phyloP scores from a whole-genome alignment of 73 alveolate genomes.

The Tetrahymena borealis region DNA sequence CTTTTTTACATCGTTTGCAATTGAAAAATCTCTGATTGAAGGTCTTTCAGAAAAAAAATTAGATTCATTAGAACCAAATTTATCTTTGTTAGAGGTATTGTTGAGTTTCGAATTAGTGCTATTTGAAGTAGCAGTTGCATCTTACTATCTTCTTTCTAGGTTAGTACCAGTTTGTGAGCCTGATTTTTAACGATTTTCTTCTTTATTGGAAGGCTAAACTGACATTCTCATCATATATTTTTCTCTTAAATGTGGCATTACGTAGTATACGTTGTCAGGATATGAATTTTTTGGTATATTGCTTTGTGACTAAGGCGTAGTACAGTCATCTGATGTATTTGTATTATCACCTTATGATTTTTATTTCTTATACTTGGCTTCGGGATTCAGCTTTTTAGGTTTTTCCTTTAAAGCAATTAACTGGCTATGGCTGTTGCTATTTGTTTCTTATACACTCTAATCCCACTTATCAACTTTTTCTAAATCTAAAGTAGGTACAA shows the following conservation, averaged over 20 bases:
- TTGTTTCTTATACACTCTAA: neutral
- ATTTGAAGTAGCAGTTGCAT: neutral
- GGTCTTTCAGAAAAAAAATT: neutral
- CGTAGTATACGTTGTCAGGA: neutral
- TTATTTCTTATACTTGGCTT: neutral
- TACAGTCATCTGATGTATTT: neutral
- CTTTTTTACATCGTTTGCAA: neutral
- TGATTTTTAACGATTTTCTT: neutral
- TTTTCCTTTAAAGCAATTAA: neutral
- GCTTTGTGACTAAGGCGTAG: neutral
- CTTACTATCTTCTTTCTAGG: neutral
- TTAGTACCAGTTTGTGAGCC: neutral
- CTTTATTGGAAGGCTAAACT: neutral
- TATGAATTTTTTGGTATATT: neutral
- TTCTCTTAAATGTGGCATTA: neutral
- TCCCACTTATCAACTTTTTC: neutral
- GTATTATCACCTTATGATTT: neutral
- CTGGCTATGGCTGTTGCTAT: neutral
- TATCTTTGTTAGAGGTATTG: neutral
- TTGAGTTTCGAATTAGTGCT: neutral
- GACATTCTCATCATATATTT: neutral
- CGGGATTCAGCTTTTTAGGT: neutral
- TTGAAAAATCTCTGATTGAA: neutral
- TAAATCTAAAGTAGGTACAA: neutral
- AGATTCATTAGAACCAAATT: neutral